phyloP scores from a whole-genome alignment of 345 rosid genomes.

The Sonneratia caseolaris region DNA sequence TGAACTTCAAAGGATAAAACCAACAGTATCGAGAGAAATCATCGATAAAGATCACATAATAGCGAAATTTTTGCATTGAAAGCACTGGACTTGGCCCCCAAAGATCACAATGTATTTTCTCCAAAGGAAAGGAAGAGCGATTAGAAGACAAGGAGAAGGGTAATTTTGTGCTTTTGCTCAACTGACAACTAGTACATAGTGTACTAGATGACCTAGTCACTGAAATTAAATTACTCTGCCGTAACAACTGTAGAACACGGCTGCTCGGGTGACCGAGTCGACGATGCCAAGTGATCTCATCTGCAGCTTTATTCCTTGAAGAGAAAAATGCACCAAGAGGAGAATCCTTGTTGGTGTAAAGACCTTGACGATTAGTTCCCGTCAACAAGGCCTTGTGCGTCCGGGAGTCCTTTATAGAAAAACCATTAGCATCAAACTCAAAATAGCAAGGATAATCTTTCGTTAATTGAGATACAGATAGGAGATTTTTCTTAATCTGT shows the following conservation, averaged over 20 bases:
- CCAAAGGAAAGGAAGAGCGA: neutral
- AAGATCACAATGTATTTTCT: slow-evolving; percentile 1
- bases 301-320: too few species aligned
- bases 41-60: slow-evolving; percentile 3
- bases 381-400: too few species aligned
- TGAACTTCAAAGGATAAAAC: neutral
- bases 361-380: too few species aligned
- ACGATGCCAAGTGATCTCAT: too few species aligned
- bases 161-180: neutral
- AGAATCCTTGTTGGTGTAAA: too few species aligned
- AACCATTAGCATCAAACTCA: too few species aligned
- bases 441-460: too few species aligned
- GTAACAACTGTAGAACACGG: neutral
- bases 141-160: neutral
- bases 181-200: neutral
- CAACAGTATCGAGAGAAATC: neutral
- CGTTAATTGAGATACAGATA: too few species aligned
- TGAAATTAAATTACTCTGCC: neutral
- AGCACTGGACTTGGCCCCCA: slow-evolving; percentile 1
- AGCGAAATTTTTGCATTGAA: neutral
- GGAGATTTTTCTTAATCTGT: too few species aligned
- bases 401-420: too few species aligned
- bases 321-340: too few species aligned
- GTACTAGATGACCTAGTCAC: neutral
- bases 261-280: neutral